phyloP scores from a whole-genome alignment of 176 grass and related monocot species.

The Oryza glaberrima region DNA sequence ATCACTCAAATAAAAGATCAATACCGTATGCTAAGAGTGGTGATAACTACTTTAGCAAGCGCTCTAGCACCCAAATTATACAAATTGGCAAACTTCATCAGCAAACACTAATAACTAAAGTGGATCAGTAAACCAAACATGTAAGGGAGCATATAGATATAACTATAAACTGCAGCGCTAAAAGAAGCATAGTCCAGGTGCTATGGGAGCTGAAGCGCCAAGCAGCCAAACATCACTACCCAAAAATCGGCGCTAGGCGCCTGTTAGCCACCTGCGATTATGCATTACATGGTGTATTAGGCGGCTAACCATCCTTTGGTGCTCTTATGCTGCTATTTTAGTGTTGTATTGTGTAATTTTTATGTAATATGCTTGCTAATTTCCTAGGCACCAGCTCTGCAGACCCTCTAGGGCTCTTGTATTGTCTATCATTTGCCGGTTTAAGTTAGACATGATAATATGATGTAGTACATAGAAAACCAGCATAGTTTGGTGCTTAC shows the following conservation, averaged over 20 bases:
- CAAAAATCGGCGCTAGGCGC: not conserved
- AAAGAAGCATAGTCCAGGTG: not conserved
- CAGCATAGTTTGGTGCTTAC: too few relatives aligned
- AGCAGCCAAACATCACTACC: not conserved
- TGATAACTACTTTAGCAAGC: not conserved
- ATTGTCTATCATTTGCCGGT: not conserved
- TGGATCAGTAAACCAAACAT: not conserved
- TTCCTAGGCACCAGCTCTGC: too few relatives aligned
- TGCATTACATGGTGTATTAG: not conserved
- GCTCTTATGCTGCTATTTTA: not conserved
- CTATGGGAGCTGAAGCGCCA: not conserved
- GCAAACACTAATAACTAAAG: not conserved
- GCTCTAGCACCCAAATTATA: conserved; percentile 6
- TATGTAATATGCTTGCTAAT: too few relatives aligned
- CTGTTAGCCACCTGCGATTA: not conserved
- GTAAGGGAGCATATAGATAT: not conserved
- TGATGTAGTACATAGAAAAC: not conserved
- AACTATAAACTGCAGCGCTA: not conserved
- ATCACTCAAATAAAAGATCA: not conserved
- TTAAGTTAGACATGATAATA: conserved; percentile 25
- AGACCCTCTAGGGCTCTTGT: too few relatives aligned
- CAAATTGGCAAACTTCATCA: not conserved
- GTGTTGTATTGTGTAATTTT: too few relatives aligned
- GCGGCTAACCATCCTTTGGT: not conserved
- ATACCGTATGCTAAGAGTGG: not conserved